These are phyloP conservation scores for Hyaloscypha finlandica DNA, from an alignment of 495 filamentous ascomycete species.

Conservation along the genomic window DNA sequence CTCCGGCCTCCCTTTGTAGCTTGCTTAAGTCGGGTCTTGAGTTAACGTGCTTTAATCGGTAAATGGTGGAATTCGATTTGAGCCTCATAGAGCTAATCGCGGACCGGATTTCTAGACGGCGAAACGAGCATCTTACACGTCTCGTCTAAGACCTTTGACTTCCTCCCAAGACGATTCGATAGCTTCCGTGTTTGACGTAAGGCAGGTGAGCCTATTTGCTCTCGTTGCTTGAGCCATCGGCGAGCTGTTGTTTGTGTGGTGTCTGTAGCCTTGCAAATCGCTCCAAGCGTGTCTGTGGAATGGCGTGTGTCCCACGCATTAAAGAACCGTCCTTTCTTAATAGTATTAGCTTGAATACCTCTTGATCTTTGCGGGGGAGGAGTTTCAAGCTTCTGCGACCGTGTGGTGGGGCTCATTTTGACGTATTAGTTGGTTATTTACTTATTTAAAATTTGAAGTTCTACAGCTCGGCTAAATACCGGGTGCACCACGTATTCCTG, in stretches of 20 bases:
- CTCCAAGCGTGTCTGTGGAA: background rate
- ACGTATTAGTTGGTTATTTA: background rate
- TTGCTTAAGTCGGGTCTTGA: background rate
- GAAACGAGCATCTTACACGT: constrained; percentile 12
- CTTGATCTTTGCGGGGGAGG: background rate
- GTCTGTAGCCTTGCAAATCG: background rate
- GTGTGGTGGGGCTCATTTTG: background rate
- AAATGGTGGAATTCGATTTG: constrained; percentile 6
- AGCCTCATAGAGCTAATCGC: constrained; percentile 8
- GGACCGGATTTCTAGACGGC: constrained; percentile 12
- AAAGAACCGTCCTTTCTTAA: background rate
- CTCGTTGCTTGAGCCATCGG: constrained; percentile 14
- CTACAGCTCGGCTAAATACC: no score
- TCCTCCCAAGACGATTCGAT: constrained; percentile 1
- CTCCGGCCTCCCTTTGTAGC: constrained; percentile 1
- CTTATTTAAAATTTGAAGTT: no score
- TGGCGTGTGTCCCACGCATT: background rate
- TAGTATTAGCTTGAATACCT: constrained; percentile 4
- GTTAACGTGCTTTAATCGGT: background rate
- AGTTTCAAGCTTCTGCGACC: background rate
- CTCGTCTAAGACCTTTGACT: background rate
- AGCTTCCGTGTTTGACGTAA: background rate
- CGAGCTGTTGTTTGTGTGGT: background rate
- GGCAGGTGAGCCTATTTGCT: background rate
- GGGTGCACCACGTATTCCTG: no score